Conservation (phyloP, 2,329 filamentous ascomycete genomes). For the Fusarium mangiferae region DNA sequence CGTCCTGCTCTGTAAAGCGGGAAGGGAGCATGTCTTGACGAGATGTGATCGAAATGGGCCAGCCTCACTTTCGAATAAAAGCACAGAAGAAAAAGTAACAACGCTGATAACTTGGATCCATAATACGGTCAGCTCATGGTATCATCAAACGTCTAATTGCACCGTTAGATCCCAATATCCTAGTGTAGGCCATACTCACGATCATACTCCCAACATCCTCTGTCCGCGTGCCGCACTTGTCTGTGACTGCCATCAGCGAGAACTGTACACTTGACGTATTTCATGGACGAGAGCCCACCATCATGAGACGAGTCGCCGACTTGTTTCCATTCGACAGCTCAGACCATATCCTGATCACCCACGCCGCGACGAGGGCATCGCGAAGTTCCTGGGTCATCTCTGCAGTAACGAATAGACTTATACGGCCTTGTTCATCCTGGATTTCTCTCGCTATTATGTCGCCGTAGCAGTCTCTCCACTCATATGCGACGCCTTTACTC, state of each 20-base stretch:
- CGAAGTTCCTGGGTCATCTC: constrained; percentile 44
- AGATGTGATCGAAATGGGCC: neutral
- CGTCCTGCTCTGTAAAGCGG: neutral
- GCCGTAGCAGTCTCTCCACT: constrained; percentile 47
- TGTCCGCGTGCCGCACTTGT: constrained; percentile 20
- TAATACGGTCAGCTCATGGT: neutral
- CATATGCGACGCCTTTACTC: constrained; percentile 42
- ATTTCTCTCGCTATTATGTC: constrained; percentile 49
- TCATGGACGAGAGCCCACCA: constrained; percentile 16
- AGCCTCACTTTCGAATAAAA: neutral
- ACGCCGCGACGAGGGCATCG: constrained; percentile 50
- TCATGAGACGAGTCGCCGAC: constrained; percentile 24
- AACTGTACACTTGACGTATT: neutral
- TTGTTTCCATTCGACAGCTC: constrained; percentile 49
- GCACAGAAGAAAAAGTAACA: neutral
- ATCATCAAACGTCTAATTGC: neutral
- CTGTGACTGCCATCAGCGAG: constrained; percentile 25
- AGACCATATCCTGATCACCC: constrained; percentile 51
- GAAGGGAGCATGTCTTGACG: neutral
- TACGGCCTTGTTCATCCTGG: constrained; percentile 36
- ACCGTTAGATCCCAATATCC: neutral
- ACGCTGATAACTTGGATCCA: neutral
- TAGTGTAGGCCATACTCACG: neutral
- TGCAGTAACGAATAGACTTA: constrained; percentile 47
- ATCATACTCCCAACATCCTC: constrained; percentile 6